phyloP scores from a whole-genome alignment of 1,139 yeast species.

The Lodderomyces theae region DNA sequence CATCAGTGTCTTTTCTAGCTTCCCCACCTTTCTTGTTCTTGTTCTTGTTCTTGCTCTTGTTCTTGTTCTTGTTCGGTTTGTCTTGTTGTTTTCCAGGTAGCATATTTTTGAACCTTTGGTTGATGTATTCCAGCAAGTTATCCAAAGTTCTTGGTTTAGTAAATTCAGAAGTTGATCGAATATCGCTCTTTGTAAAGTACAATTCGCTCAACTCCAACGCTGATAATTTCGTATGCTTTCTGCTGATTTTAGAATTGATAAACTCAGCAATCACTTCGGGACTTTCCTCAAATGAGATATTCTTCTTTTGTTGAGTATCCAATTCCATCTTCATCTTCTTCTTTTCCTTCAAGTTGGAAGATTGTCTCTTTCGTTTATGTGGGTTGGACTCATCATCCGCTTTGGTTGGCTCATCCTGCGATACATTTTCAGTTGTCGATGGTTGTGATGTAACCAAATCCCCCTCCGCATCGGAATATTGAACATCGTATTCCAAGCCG shows the following conservation, averaged over 20 bases:
- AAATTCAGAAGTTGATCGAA: conserved; percentile 53
- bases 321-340: conserved; percentile 60
- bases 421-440: conserved; percentile 14
- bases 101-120: conserved; percentile 42
- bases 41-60: conserved; percentile 21
- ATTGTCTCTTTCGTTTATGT: conserved; percentile 7
- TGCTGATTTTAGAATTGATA: conserved; percentile 51
- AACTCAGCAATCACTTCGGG: conserved; percentile 60
- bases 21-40: conserved; percentile 13
- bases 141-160: conserved; percentile 45
- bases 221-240: conserved; percentile 54
- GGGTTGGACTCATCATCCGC: conserved; percentile 13
- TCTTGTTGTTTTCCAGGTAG: conserved; percentile 27
- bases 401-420: conserved; percentile 12
- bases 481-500: conserved; percentile 58
- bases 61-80: conserved; percentile 23
- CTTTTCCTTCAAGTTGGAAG: conserved; percentile 37
- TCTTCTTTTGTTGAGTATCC: conserved; percentile 50
- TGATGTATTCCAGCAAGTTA: conserved; percentile 46
- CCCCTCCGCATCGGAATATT: conserved; percentile 21
- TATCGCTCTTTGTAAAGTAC: conserved; percentile 46
- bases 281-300: conserved; percentile 45
- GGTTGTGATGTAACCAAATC: conserved; percentile 12
- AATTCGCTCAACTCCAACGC: conserved; percentile 61
- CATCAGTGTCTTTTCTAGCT: conserved; percentile 9